Conservation (phyloP, 371 early-diverging fungal genomes). For the Syncephalastrum racemosum region DNA sequence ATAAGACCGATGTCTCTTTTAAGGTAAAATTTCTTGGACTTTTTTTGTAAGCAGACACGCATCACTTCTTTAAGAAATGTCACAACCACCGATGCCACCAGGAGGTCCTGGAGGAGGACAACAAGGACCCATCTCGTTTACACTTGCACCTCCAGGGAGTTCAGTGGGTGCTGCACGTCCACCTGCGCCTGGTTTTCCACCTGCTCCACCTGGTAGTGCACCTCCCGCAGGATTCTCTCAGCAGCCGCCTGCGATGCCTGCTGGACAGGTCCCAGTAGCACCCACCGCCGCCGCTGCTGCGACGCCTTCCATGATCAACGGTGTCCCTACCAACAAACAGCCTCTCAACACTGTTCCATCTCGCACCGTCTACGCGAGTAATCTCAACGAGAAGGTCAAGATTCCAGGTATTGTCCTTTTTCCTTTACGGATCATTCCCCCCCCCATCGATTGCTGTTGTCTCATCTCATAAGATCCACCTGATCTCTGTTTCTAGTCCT, state of each 20-base stretch:
- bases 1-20: no score
- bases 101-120: not conserved
- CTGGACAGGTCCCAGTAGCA: conserved; percentile 8
- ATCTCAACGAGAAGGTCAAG: conserved; percentile 87
- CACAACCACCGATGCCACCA: conserved; percentile 10
- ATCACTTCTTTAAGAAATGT: conserved; percentile 4
- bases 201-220: conserved; percentile 9
- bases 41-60: no score
- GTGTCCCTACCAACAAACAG: conserved; percentile 58
- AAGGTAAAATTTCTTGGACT: no score
- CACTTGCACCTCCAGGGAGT: conserved; percentile 14
- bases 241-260: conserved; percentile 11
- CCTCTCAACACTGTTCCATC: conserved; percentile 65
- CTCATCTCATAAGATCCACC: not conserved
- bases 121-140: conserved; percentile 1
- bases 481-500: conserved; percentile 50
- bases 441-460: not conserved
- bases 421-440: no score
- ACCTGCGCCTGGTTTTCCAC: conserved; percentile 15
- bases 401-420: conserved; percentile 60
- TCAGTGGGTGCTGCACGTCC: conserved; percentile 11
- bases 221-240: conserved; percentile 8
- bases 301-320: conserved; percentile 19
- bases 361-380: conserved; percentile 84
- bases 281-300: conserved; percentile 10